Evolutionary conservation across 2,329 filamentous ascomycete species (phyloP).

Genomic region (Pestalotiopsis sp.): DNA sequence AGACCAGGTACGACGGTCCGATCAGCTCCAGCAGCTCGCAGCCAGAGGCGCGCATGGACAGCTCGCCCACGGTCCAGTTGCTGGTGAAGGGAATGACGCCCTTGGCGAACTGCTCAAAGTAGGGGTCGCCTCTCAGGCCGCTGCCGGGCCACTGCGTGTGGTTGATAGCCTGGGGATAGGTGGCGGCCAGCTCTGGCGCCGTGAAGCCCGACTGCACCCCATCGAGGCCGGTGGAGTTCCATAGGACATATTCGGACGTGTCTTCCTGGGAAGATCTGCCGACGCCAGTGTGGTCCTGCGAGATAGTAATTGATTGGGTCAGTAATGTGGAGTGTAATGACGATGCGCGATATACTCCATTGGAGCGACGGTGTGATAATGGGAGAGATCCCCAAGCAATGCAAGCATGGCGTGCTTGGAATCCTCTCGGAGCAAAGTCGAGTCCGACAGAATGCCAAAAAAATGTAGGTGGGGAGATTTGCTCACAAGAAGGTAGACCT

Average conservation of each 20-base stretch:
- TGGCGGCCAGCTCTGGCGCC: slow-evolving; percentile 22
- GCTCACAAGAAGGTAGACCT: slow-evolving; percentile 36
- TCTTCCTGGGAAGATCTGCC: slow-evolving; percentile 33
- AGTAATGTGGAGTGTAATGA: neutral
- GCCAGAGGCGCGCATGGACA: slow-evolving; percentile 23
- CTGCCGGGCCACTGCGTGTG: slow-evolving; percentile 36
- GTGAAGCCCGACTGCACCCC: slow-evolving; percentile 28
- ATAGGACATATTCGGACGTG: slow-evolving; percentile 27
- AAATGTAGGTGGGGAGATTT: neutral
- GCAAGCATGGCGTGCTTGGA: neutral
- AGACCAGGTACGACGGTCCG: slow-evolving; percentile 30
- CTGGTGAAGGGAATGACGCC: slow-evolving; percentile 38
- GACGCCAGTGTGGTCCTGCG: slow-evolving; percentile 33
- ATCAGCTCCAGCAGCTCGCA: slow-evolving; percentile 24
- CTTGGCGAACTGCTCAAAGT: slow-evolving; percentile 50
- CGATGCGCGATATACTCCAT: neutral
- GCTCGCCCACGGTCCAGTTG: slow-evolving; percentile 20
- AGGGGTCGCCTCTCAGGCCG: slow-evolving; percentile 38
- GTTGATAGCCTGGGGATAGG: slow-evolving; percentile 32
- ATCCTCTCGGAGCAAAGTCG: neutral
- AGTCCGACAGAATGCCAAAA: neutral
- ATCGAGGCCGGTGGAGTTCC: slow-evolving; percentile 25
- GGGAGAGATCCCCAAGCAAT: neutral
- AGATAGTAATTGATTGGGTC: neutral
- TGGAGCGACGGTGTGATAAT: neutral